Base-by-base conservation (phyloP, 352 stramenopile genomes). In the Elongisporangium anandrum region DNA sequence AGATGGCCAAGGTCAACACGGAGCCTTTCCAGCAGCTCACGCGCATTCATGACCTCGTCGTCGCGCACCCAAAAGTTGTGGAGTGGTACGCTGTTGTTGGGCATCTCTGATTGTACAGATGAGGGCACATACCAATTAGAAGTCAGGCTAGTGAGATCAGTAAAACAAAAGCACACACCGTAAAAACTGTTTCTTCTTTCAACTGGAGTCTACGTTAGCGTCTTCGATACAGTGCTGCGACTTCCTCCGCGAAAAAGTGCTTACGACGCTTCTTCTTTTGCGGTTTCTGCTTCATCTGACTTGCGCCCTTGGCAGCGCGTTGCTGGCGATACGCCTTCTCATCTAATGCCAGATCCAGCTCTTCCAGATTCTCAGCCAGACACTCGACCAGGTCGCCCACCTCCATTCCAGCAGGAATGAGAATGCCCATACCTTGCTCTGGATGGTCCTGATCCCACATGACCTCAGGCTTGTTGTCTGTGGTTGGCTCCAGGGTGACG, bases 391-490 rank as follows among this genome's bases (percentile, higher is more conserved):
- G 62, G 20, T 63, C 54, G 54, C 74, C 61, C 3, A 69, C 20
- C 15, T 90, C 76, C 74, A 84, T 87, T 15, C 80, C 76, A n/a
- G 80, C 64, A 13, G 82, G 80, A 13, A 92, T 74, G 21, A 90
- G 68, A 20, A 92, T 60, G 2, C 76, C 81, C 82, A 92, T 88
- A 26, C 82, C 82, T n/a, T 80, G 26, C 26, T 87, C 74, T 1
- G 79, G 82, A 13, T 56, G 52, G 29, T 79, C 65, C 59, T 65
- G 57, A 39, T 88, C 70, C 80, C 81, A 92, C 38, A 75, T 57
- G 13, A 79, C 69, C 34, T 92, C 68, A 1, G 74, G 68, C 10
- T 66, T 69, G 23, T 70, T 34, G 38, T 77, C 52, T 2, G 41
- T 29, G 12, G 63, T 58, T 15, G 56, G 48, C 16, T 91, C 79